Evolutionary conservation across 1,139 yeast species (phyloP).

Genomic region (Keqinozyma sinolaborantium): DNA sequence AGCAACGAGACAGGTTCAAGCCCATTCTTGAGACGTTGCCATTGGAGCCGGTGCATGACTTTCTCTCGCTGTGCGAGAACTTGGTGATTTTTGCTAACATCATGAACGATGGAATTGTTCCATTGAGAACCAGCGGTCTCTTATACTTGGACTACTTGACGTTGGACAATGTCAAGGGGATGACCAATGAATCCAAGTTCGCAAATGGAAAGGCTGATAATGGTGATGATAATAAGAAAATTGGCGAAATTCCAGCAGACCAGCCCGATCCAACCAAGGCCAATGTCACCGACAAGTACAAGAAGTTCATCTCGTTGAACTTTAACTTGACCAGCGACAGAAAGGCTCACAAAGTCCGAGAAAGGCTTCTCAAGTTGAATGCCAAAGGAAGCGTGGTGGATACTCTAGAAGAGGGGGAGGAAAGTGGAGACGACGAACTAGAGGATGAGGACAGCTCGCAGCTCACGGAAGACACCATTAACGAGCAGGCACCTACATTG

Average conservation of each 20-base stretch:
- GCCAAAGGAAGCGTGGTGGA: constrained; percentile 20
- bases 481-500: constrained; percentile 11
- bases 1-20: constrained; percentile 22
- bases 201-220: constrained; percentile 10
- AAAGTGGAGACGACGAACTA: constrained; percentile 10
- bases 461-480: not conserved
- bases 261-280: constrained; percentile 5
- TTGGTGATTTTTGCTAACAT: constrained; percentile 80
- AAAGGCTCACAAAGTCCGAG: constrained; percentile 18
- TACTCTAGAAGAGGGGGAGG: constrained; percentile 8
- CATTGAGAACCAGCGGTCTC: constrained; percentile 60
- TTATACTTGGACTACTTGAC: constrained; percentile 47
- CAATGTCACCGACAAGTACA: constrained; percentile 11
- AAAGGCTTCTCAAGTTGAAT: constrained; percentile 20
- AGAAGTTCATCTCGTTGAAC: constrained; percentile 18
- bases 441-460: constrained; percentile 7
- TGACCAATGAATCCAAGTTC: constrained; percentile 14
- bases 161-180: constrained; percentile 30
- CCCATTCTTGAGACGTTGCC: constrained; percentile 78
- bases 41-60: constrained; percentile 68
- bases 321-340: constrained; percentile 11
- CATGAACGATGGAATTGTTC: constrained; percentile 91
- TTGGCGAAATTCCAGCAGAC: constrained; percentile 11
- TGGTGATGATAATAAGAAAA: constrained; percentile 6
- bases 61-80: constrained; percentile 59